Percentiles rank a stretch among this genome's conserved stretches.
phyloP scores from a whole-genome alignment of 352 stramenopile genomes.

The Saprolegnia diclina region DNA sequence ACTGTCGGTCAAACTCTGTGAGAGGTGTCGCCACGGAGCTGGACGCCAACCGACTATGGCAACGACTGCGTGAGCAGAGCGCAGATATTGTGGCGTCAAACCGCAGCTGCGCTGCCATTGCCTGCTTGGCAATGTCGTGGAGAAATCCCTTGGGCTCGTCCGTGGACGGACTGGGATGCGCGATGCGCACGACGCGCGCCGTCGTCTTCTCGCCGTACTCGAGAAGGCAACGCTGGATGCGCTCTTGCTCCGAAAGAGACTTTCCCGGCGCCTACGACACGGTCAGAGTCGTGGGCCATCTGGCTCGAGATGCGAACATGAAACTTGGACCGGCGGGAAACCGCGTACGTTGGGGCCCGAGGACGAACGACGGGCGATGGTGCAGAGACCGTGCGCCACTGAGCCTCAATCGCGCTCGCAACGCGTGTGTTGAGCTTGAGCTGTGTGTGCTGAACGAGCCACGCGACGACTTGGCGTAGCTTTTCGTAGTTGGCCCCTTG shows the following conservation, averaged over 20 bases:
- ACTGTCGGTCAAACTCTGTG: constrained; percentile 31
- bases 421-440: constrained; percentile 22
- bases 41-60: not conserved
- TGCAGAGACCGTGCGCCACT: not conserved
- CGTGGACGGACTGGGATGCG: not conserved
- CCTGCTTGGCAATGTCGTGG: constrained; percentile 3
- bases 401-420: constrained; percentile 2
- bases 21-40: not conserved
- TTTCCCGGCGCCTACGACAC: constrained; percentile 13
- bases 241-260: constrained; percentile 50
- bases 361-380: not conserved
- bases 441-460: constrained; percentile 24
- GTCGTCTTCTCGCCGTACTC: constrained; percentile 68
- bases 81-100: too few species aligned
- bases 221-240: constrained; percentile 73
- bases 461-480: constrained; percentile 13
- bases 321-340: constrained; percentile 8
- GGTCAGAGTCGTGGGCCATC: not conserved
- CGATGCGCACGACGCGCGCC: not conserved
- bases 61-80: too few species aligned
- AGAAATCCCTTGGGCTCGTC: not conserved
- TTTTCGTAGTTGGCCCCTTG: constrained; percentile 26
- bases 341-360: not conserved
- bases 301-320: not conserved
- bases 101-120: not conserved